A percentile compares a stretch with the other conserved stretches of the same genome.
Evolutionary conservation across 257 asterid genomes (phyloP).

Genomic region (Nicotiana noctiflora): DNA sequence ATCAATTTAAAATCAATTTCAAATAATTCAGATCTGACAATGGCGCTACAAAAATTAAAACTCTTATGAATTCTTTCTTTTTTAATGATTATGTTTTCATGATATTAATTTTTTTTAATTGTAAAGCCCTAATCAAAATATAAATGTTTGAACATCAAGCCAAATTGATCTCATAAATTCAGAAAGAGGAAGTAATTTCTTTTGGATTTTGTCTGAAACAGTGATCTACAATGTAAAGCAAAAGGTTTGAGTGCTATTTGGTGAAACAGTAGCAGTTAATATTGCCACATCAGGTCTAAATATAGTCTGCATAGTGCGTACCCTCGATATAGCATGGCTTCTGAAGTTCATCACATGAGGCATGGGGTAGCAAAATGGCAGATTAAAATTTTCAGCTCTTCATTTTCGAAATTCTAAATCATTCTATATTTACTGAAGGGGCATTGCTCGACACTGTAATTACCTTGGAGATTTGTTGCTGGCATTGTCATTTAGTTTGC

Average conservation of each 20-base stretch:
- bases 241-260: not conserved
- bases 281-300: not conserved
- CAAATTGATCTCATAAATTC: not conserved
- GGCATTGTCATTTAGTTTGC: conserved; percentile 89
- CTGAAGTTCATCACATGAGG: not conserved
- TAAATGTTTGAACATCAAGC: not conserved
- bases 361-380: not conserved
- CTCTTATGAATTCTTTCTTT: too few species aligned
- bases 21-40: not conserved
- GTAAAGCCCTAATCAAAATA: not conserved
- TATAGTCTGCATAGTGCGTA: not conserved
- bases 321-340: not conserved
- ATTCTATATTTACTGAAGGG: conserved; percentile 40
- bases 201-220: not conserved
- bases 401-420: not conserved
- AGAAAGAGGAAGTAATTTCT: not conserved
- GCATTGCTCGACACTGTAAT: conserved; percentile 91
- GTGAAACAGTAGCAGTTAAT: not conserved
- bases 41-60: not conserved
- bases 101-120: not conserved
- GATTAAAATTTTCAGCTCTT: not conserved
- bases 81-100: not conserved
- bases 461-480: conserved; percentile 91
- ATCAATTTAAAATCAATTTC: not conserved
- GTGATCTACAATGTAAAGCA: too few species aligned